Evolutionary conservation across 2,329 filamentous ascomycete genomes (phyloP), one percentile per base, ranked within the genome.

Genomic region (Dothistroma pini): DNA sequence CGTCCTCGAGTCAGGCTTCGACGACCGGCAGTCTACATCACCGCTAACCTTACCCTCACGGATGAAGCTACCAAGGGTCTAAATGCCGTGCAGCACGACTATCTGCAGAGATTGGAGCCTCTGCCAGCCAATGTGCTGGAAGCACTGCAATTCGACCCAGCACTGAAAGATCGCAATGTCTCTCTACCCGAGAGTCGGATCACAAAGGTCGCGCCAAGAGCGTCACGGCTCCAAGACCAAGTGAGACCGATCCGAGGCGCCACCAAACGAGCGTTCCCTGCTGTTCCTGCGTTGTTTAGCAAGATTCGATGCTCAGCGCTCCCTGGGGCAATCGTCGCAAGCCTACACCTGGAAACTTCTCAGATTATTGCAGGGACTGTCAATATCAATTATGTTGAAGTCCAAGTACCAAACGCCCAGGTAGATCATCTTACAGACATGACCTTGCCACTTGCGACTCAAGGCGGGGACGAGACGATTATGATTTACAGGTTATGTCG

Each of bases 111-210:
- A 70, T 84, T 86, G 60, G 76, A 87, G 29, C 86, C 90, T 0
- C 83, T 87, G 7, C 87, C 89, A 1, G 80, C 90, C 64, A 95
- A 93, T 72, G 79, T 93, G n/a, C 83, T 95, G 14, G 87, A 90
- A 70, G 83, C 90, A 2, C 89, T 93, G 63, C 81, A 83, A 56
- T 80, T 80, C 63, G 89, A 92, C 70, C 84, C 86, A 22, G 61
- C 62, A 1, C 62, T 69, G 22, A 41, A 49, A 14, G 54, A 57
- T 41, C 77, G 85, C 29, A 81, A 82, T 66, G 88, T 90, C 52
- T 84, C 84, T 32, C 79, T 95, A 1, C 91, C 89, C 10, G 89
- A 90, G 5, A 80, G 89, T 62, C 82, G 89, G 53, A 89, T 93
- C 35, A 91, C 88, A 48, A 85, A 88, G 63, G 88, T 93, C 4